phyloP scores from a whole-genome alignment of 2,329 filamentous ascomycete genomes.

The Plectosphaerella plurivora region DNA sequence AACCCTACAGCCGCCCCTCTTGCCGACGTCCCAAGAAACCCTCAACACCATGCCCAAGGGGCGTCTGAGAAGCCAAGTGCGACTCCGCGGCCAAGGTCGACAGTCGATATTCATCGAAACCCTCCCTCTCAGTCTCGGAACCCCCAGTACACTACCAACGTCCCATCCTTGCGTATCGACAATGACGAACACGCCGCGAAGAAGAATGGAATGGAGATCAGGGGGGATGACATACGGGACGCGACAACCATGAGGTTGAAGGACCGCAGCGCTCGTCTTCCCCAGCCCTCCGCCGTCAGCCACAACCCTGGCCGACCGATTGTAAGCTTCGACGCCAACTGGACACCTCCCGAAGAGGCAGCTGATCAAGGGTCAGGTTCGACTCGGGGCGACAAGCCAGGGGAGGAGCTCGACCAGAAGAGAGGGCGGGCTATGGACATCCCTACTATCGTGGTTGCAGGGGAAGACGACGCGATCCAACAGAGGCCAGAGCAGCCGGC shows the following conservation, averaged over 20 bases:
- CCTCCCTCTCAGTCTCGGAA: conserved; percentile 79
- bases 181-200: conserved; percentile 44
- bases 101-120: conserved; percentile 77
- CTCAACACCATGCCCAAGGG: conserved; percentile 51
- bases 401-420: conserved; percentile 6
- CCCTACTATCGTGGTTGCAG: conserved; percentile 52
- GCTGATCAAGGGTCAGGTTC: conserved; percentile 57
- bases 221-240: conserved; percentile 80
- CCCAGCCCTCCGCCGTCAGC: conserved; percentile 86
- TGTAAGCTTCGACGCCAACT: conserved; percentile 90
- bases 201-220: conserved; percentile 78
- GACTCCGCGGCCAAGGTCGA: conserved; percentile 22
- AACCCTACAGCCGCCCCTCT: conserved; percentile 1
- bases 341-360: conserved; percentile 67
- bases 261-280: conserved; percentile 81
- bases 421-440: conserved; percentile 29
- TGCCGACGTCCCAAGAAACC: conserved; percentile 54
- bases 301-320: conserved; percentile 87
- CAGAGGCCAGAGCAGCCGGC: conserved; percentile 24
- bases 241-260: conserved; percentile 86
- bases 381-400: conserved; percentile 36
- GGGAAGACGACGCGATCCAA: conserved; percentile 32
- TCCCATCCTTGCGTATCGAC: conserved; percentile 25
- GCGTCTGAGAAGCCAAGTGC: conserved; percentile 38
- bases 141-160: conserved; percentile 71